Evolutionary conservation across 352 stramenopile genomes (phyloP), one percentile per base, ranked within the genome.

Genomic region (Paralagenidium karlingii): DNA sequence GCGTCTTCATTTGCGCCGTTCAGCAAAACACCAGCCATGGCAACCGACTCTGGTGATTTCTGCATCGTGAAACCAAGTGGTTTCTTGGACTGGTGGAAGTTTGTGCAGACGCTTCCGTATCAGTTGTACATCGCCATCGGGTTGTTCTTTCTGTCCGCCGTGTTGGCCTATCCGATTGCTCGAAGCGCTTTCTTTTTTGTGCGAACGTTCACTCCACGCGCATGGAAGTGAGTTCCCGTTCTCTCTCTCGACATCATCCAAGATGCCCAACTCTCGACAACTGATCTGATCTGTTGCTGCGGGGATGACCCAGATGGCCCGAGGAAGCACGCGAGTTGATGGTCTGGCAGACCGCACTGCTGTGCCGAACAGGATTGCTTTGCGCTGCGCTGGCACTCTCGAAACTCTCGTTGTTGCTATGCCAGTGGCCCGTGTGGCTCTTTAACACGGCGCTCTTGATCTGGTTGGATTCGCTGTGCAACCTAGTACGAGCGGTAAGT

Each of bases 101-200:
- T n/a, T n/a, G n/a, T n/a, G n/a, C n/a, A n/a, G n/a, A n/a, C n/a
- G n/a, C n/a, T n/a, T n/a, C n/a, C n/a, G n/a, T n/a, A n/a, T n/a
- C n/a, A n/a, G n/a, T n/a, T n/a, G n/a, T n/a, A n/a, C n/a, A n/a
- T n/a, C n/a, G n/a, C n/a, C n/a, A n/a, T 85, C 56, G 55, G 81
- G 38, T 60, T 85, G 39, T 82, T 85, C 55, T 81, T 82, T 48
- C 68, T 85, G 29, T 85, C 71, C 39, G 65, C 71, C 21, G 68
- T 77, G 45, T 57, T 85, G 42, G 66, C 68, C 43, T 58, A 68
- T 39, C 66, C 71, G 24, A 85, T 85, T 42, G 58, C 71, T 36
- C 68, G 68, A 40, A 81, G 53, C 20, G 46, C 74, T 41, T 85
- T 85, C 53, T 82, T 74, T 53, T 43, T 69, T 24, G 43, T 68